Conservation (phyloP, 2,329 filamentous ascomycete genomes). For the Colletotrichum orchidophilum region DNA sequence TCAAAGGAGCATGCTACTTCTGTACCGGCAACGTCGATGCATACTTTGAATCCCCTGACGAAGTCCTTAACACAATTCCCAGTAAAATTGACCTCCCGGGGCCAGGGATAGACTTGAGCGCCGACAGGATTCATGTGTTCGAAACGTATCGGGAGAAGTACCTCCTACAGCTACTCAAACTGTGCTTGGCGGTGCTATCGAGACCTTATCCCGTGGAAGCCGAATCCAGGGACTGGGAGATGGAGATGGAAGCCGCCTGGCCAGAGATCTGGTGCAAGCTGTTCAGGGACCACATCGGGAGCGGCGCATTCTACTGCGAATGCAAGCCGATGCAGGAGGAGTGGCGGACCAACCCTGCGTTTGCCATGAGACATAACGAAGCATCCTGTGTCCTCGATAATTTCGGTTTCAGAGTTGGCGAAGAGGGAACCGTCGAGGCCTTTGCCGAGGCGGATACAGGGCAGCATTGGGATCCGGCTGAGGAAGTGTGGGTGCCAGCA, state of each 20-base stretch:
- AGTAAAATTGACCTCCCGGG: background rate
- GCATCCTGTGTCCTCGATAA: constrained; percentile 1
- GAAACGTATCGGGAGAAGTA: constrained; percentile 17
- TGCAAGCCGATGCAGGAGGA: constrained; percentile 8
- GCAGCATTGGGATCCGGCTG: background rate
- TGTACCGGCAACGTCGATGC: constrained; percentile 14
- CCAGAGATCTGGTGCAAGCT: constrained; percentile 26
- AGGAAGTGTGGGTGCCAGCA: background rate
- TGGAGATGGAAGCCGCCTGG: constrained; percentile 1
- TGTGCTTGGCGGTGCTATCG: background rate
- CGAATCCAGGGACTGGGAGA: background rate
- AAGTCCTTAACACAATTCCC: background rate
- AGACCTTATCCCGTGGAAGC: background rate
- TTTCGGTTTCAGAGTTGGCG: background rate
- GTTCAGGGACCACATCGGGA: background rate
- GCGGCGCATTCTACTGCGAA: background rate
- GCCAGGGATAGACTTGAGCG: background rate
- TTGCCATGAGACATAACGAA: constrained; percentile 23
- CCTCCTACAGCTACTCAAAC: background rate
- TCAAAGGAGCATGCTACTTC: background rate
- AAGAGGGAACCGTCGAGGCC: background rate
- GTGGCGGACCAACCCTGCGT: constrained; percentile 22
- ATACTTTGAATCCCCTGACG: background rate
- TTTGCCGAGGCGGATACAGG: background rate
- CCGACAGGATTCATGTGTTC: background rate